Evolutionary conservation across 306 rosid genomes (phyloP).

Genomic region (Inga laurina): DNA sequence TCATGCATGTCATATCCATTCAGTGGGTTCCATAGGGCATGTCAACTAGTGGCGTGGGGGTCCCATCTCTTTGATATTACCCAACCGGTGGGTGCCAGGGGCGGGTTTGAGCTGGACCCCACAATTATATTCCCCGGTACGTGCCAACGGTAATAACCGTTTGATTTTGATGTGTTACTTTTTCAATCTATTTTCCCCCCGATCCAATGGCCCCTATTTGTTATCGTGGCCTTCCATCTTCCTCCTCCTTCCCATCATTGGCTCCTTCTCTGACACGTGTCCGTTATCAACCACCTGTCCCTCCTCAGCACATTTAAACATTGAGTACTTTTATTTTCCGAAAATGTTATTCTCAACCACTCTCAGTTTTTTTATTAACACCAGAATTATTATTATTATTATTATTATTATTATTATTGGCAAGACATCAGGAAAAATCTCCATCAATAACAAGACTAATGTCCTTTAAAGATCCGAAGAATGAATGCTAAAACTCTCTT

Average conservation of each 20-base stretch:
- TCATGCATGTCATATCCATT: conserved; percentile 23
- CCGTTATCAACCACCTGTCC: not conserved
- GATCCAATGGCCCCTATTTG: not conserved
- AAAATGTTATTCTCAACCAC: not conserved
- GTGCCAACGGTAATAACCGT: not conserved
- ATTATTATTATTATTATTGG: not conserved
- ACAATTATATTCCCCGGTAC: not conserved
- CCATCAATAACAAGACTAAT: not conserved
- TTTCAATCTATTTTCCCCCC: not conserved
- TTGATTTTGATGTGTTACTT: not conserved
- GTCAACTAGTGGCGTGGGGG: conserved; percentile 19
- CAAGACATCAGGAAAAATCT: not conserved
- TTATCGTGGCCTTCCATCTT: not conserved
- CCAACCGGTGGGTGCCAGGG: not conserved
- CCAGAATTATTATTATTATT: no score
- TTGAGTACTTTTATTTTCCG: not conserved
- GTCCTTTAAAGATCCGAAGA: not conserved
- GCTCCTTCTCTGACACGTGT: not conserved
- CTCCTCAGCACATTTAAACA: not conserved
- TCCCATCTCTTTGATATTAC: not conserved
- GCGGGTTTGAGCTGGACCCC: conserved; percentile 22
- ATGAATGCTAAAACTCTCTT: not conserved
- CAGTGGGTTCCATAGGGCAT: conserved; percentile 34
- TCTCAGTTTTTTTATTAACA: not conserved
- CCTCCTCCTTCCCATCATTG: not conserved